phyloP scores from a whole-genome alignment of 2,329 filamentous ascomycete species.

The Fusarium nodosum region DNA sequence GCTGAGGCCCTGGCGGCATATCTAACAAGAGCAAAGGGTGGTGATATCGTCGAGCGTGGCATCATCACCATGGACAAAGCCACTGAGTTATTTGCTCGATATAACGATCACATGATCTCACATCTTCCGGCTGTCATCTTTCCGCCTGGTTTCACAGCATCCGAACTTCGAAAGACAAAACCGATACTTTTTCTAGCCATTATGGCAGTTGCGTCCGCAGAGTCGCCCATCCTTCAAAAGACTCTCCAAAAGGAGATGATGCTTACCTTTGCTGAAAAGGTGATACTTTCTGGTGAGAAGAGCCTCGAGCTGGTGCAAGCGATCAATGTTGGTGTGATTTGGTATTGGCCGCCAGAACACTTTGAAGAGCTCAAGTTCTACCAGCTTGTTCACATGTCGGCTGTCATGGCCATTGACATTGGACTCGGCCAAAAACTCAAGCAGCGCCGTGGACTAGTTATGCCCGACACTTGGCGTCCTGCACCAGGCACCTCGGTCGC shows the following conservation, averaged over 20 bases:
- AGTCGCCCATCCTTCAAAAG: constrained; percentile 69
- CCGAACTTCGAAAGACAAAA: constrained; percentile 69
- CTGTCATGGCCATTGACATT: constrained; percentile 85
- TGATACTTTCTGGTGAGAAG: constrained; percentile 83
- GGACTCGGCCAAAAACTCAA: constrained; percentile 71
- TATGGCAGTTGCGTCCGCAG: constrained; percentile 74
- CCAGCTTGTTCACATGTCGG: constrained; percentile 84
- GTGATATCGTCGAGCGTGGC: constrained; percentile 71
- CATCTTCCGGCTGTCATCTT: constrained; percentile 76
- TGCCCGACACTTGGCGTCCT: constrained; percentile 54
- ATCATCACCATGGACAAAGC: constrained; percentile 70
- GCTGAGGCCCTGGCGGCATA: constrained; percentile 43
- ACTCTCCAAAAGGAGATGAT: constrained; percentile 77
- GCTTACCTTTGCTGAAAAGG: constrained; percentile 78
- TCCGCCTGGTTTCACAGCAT: constrained; percentile 64
- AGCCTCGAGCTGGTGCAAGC: constrained; percentile 86
- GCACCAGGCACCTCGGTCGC: constrained; percentile 46
- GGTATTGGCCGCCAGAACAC: constrained; percentile 87
- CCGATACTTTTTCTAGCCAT: constrained; percentile 79
- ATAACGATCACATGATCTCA: constrained; percentile 69
- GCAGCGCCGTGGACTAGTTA: constrained; percentile 38
- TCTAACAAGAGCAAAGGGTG: constrained; percentile 49
- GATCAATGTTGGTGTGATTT: constrained; percentile 80
- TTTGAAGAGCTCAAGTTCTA: constrained; percentile 93
- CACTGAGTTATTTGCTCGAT: constrained; percentile 68